phyloP scores from a whole-genome alignment of 2,329 filamentous ascomycete species.

The Amauroascus verrucosus region DNA sequence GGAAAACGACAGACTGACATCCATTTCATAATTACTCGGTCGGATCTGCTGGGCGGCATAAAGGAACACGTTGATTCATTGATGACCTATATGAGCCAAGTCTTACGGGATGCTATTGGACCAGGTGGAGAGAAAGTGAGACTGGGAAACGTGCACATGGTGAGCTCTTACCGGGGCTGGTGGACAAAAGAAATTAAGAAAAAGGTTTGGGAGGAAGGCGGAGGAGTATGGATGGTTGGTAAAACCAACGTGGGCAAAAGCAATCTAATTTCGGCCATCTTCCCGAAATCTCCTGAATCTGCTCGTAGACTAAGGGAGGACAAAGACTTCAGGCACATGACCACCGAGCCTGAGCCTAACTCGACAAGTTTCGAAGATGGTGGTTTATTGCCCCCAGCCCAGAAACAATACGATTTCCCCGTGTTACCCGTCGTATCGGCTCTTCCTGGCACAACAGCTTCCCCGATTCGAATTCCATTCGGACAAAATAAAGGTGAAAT shows the following conservation, averaged over 20 bases:
- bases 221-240: constrained; percentile 91
- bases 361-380: constrained; percentile 18
- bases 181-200: constrained; percentile 83
- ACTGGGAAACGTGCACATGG: constrained; percentile 76
- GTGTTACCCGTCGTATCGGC: constrained; percentile 77
- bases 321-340: neutral
- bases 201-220: constrained; percentile 71
- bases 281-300: constrained; percentile 56
- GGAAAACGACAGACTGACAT: constrained; percentile 67
- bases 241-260: constrained; percentile 98
- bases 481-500: constrained; percentile 78
- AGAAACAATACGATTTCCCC: constrained; percentile 63
- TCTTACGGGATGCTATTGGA: constrained; percentile 67
- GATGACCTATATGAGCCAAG: constrained; percentile 72
- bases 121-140: constrained; percentile 57
- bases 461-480: constrained; percentile 85
- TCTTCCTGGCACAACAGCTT: constrained; percentile 85
- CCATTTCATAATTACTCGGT: constrained; percentile 82
- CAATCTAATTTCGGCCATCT: constrained; percentile 75
- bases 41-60: constrained; percentile 72
- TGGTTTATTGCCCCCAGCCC: constrained; percentile 64
- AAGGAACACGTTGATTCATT: constrained; percentile 75
- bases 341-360: neutral
- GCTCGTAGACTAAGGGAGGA: constrained; percentile 15
- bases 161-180: constrained; percentile 79